Evolutionary conservation across 176 grass and related monocot genomes (phyloP).

Genomic region (Sorghum bicolor): Sorghum_bicolor_NCBIv3 NC_012870.2:64123001-64123500

Average conservation of each 20-base stretch:
- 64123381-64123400: background rate
- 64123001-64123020: conserved; percentile 79
- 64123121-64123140: background rate
- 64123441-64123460: background rate
- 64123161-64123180: background rate
- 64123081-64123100: background rate
- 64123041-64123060: background rate
- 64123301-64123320: background rate
- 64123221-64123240: background rate
- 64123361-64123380: background rate
- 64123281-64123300: background rate
- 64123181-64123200: background rate
- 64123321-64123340: background rate
- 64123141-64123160: background rate
- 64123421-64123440: background rate
- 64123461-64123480: background rate
- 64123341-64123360: background rate
- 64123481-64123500: background rate
- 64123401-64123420: background rate
- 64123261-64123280: background rate
- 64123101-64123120: background rate
- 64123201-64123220: background rate
- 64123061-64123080: background rate
- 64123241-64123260: background rate
- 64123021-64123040: background rate